Percentiles rank a stretch among this genome's conserved stretches.
These are phyloP conservation scores for Phellopilus nigrolimitatus DNA, from an alignment of 1,284 basidiomycete species.

Conservation along the genomic window DNA sequence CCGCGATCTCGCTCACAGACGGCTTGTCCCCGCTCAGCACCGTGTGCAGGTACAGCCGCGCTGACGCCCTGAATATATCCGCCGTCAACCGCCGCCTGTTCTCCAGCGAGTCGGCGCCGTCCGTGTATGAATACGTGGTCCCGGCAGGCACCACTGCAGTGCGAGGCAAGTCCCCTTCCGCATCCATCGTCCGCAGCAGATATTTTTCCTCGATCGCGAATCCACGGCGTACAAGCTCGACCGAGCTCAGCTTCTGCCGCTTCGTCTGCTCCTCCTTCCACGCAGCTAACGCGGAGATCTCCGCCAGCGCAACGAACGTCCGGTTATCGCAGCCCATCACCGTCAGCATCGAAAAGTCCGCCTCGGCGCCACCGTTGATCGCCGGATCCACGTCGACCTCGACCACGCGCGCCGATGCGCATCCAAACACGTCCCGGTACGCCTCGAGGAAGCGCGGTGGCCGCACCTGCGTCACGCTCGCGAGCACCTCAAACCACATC, in stretches of 20 bases:
- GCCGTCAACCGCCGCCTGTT: slow-evolving; percentile 50
- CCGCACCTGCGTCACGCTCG: slow-evolving; percentile 59
- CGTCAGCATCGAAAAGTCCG: slow-evolving; percentile 60
- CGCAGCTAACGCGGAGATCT: slow-evolving; percentile 58
- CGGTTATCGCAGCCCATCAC: slow-evolving; percentile 83
- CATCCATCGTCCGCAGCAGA: slow-evolving; percentile 27
- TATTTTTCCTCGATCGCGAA: slow-evolving; percentile 45
- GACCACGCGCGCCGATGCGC: slow-evolving; percentile 37
- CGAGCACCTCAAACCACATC: slow-evolving; percentile 82
- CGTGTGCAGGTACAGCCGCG: slow-evolving; percentile 65
- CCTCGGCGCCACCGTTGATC: slow-evolving; percentile 23
- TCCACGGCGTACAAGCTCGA: slow-evolving; percentile 52
- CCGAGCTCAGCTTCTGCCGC: slow-evolving; percentile 46
- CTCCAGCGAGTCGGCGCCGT: slow-evolving; percentile 29
- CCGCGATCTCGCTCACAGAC: slow-evolving; percentile 52
- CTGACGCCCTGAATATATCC: slow-evolving; percentile 70
- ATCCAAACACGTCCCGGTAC: slow-evolving; percentile 54
- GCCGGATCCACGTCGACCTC: slow-evolving; percentile 24
- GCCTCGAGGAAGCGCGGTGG: slow-evolving; percentile 52
- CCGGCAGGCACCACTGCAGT: slow-evolving; percentile 21
- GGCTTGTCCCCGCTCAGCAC: slow-evolving; percentile 67
- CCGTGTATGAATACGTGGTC: slow-evolving; percentile 21
- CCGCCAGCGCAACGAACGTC: slow-evolving; percentile 72
- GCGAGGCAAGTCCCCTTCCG: slow-evolving; percentile 10
- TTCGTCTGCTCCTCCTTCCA: slow-evolving; percentile 52